Evolutionary conservation across 139 green algal genomes (phyloP), one percentile per base, ranked within the genome.

Genomic region (Picochlorum sp.): DNA sequence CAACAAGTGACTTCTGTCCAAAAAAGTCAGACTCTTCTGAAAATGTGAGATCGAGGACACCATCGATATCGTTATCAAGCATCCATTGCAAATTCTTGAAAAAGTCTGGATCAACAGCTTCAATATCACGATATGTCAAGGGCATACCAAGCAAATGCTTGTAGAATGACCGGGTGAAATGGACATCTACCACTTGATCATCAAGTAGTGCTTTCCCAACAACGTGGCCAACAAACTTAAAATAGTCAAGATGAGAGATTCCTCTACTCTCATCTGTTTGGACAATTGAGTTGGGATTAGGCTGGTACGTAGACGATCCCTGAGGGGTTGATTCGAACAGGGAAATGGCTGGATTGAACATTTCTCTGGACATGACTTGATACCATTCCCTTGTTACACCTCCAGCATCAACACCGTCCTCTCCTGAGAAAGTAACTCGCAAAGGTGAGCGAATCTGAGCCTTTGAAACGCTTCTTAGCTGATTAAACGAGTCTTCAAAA

Each of bases 121-220:
- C 92, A 35, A 99, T 86, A 78, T 99, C 92, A 57, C 87, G 77
- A 59, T 94, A 93, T 22, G 85, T 94, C 25, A 97, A 72, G n/a
- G 72, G 69, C 35, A 75, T 50, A 16, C 84, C 85, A 39, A 97
- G 87, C 66, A 97, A 83, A 81, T 97, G 90, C 80, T 98, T 98
- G 83, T 98, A 98, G 79, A 99, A 97, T 57, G 82, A 93, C 55
- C 90, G 85, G 18, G 92, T 99, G 84, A 99, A 99, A 79, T 98
- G 86, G 32, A 85, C 90, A 64, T 97, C 89, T 20, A 95, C 75
- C 30, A 88, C 65, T 74, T 91, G 83, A 16, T 85, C 86, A 61
- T 99, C 92, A 45, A 90, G 79, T 67, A 99, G 64, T 4, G 93
- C 93, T 72, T 92, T 92, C 70, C 78, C 84, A 36, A 90, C 76